Base-by-base conservation (phyloP, 176 grass and related monocot genomes). In the Echinochloa phyllopogon region DNA sequence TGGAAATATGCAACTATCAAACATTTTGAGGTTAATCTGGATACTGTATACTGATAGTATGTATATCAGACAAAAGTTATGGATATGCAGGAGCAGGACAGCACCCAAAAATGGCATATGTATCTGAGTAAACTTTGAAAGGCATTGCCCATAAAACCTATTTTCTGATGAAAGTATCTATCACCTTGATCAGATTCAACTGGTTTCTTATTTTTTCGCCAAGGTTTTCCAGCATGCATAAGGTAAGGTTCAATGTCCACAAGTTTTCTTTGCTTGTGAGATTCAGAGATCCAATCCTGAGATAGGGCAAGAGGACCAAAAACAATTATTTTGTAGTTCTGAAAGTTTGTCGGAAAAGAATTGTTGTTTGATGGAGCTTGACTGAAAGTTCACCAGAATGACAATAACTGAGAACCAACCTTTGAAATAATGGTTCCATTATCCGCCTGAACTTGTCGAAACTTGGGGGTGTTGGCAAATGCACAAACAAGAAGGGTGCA, bases 211-310 rank as follows among this genome's bases (percentile, higher is more conserved):
- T 29, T 76, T 87, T 86, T 95, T 45, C 89, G 77, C 96, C 96
- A 98, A 84, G 96, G 91, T 43, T 94, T 94, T 84, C 96, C 96
- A 87, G 81, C 91, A 89, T 98, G 93, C 96, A 98, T 94, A 80
- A 98, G 87, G 70, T 95, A 95, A 80, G 91, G 93, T 13, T 94
- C 93, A 62, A 98, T 95, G n/a, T 89, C 93, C 78, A 92, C 51
- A 42, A 98, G 84, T 78, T 94, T 94, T 90, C 78, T 92, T 77
- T 95, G 88, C 29, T 57, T 91, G 64, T 98, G 68, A 77, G 83
- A 95, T 61, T 98, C 93, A 50, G 68, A 87, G 83, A 98, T 89
- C 96, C 96, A 98, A 8, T 91, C 93, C 96, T 98, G 75, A 40
- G 40, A 64, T 21, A 83, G 39, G 20, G 21, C 49, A 83, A 83